Evolutionary conservation across 805 yeast species (phyloP).

Genomic region (Wickerhamomyces bovis): DNA sequence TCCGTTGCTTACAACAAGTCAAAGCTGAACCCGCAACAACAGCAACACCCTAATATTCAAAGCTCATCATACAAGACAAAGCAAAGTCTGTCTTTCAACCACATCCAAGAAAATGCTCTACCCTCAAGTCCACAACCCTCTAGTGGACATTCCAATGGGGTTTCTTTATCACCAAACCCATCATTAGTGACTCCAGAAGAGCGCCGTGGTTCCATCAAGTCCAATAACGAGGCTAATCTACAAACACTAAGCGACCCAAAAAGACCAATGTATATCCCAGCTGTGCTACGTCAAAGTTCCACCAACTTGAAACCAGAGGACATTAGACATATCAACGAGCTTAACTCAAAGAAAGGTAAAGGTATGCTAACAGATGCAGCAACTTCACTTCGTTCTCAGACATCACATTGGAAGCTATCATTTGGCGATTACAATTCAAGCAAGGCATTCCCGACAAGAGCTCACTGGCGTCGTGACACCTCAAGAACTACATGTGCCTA

Average conservation of each 20-base stretch:
- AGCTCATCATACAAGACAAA: conserved; percentile 4
- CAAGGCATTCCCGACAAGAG: conserved; percentile 31
- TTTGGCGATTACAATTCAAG: conserved; percentile 21
- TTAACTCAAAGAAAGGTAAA: conserved; percentile 20
- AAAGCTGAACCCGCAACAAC: neutral
- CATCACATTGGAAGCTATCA: conserved; percentile 22
- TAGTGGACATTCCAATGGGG: neutral
- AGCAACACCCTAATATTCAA: conserved; percentile 8
- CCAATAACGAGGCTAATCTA: conserved; percentile 21
- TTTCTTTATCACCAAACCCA: conserved; percentile 11
- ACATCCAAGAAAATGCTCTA: conserved; percentile 22
- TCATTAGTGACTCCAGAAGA: neutral
- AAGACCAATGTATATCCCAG: conserved; percentile 86
- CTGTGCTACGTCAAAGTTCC: conserved; percentile 60
- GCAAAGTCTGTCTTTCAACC: conserved; percentile 6
- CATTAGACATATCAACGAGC: conserved; percentile 24
- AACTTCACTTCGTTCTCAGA: conserved; percentile 21
- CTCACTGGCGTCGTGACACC: conserved; percentile 74
- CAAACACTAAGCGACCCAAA: conserved; percentile 76
- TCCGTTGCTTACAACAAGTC: conserved; percentile 2
- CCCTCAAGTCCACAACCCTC: conserved; percentile 10
- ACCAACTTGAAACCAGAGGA: conserved; percentile 39
- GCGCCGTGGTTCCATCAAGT: conserved; percentile 1
- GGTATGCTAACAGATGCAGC: conserved; percentile 19
- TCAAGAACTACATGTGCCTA: conserved; percentile 56